Evolutionary conservation across 371 early-diverging fungal genomes (phyloP).

Genomic region (Mortierella sp.): DNA sequence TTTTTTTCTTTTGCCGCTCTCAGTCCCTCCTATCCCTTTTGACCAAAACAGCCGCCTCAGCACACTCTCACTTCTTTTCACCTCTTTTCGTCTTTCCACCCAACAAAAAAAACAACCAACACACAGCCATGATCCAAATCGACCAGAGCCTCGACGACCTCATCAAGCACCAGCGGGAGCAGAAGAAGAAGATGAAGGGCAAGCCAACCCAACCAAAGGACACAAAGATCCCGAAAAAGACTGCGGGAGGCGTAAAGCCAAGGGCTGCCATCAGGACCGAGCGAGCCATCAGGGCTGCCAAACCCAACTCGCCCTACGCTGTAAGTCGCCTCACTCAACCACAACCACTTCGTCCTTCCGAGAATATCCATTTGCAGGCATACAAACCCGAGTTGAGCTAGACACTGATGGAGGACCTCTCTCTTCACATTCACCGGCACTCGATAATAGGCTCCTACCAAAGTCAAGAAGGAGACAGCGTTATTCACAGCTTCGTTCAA

Average conservation of each 20-base stretch:
- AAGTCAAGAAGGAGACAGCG: constrained; percentile 49
- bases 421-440: constrained; percentile 15
- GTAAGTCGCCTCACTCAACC: constrained; percentile 9
- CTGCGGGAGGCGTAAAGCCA: constrained; percentile 23
- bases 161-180: constrained; percentile 60
- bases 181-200: constrained; percentile 34
- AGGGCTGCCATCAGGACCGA: constrained; percentile 36
- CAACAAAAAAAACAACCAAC: background rate
- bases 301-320: constrained; percentile 33
- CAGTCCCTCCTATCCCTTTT: background rate
- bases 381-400: background rate
- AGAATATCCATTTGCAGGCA: too few relatives aligned
- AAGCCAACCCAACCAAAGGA: background rate
- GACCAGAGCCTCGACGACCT: constrained; percentile 70
- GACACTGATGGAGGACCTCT: background rate
- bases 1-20: background rate
- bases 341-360: background rate
- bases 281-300: constrained; percentile 1
- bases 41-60: too few relatives aligned
- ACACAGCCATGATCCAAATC: constrained; percentile 56
- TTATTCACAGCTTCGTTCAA: constrained; percentile 47
- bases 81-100: background rate
- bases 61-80: background rate
- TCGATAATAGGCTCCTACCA: constrained; percentile 33
- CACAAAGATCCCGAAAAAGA: constrained; percentile 29